Evolutionary conservation across 257 asterid genomes (phyloP).

Genomic region (Oldenlandia corymbosa): DNA sequence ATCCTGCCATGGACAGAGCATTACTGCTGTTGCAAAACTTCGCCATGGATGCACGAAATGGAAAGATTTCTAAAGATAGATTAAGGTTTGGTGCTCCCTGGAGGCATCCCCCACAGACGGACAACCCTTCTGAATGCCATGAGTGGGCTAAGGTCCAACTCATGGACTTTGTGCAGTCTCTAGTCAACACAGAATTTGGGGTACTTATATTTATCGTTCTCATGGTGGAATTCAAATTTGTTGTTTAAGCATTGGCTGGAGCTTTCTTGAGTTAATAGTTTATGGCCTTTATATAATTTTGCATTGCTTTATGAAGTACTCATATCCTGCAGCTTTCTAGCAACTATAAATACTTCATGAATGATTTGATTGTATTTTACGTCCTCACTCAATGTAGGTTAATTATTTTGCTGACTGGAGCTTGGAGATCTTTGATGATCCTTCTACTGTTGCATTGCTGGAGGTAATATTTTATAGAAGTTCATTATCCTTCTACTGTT

Average conservation of each 20-base stretch:
- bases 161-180: constrained; percentile 84
- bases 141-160: constrained; percentile 91
- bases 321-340: no score
- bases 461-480: constrained; percentile 66
- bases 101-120: constrained; percentile 72
- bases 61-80: constrained; percentile 58
- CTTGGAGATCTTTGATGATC: constrained; percentile 92
- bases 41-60: constrained; percentile 62
- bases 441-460: constrained; percentile 68
- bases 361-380: constrained; percentile 14
- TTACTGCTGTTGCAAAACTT: constrained; percentile 59
- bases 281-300: no score
- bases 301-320: no score
- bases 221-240: constrained; percentile 15
- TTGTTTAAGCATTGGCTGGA: constrained; percentile 5
- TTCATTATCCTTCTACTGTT: no score
- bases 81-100: constrained; percentile 88
- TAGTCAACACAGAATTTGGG: constrained; percentile 76
- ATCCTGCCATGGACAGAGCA: constrained; percentile 93
- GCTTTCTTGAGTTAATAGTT: no score
- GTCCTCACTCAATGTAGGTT: constrained; percentile 46
- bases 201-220: constrained; percentile 32
- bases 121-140: constrained; percentile 24
- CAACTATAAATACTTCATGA: no score
- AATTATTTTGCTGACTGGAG: constrained; percentile 83